Evolutionary conservation across 2,329 filamentous ascomycete genomes (phyloP).

Genomic region (Colletotrichum limetticola): DNA sequence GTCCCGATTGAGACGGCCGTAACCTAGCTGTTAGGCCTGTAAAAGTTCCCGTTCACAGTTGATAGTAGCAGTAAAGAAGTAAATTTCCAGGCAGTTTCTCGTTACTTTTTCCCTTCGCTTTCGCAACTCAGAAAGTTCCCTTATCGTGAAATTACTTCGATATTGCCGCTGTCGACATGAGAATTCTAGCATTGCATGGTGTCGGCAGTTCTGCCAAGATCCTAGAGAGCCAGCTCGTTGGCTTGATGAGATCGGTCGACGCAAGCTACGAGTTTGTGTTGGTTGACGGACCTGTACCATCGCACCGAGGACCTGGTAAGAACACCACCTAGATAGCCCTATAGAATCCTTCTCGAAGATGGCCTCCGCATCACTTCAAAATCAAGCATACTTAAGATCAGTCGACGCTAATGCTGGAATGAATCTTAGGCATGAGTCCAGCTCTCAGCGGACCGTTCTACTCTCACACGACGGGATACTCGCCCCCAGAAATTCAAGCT

Average conservation of each 20-base stretch:
- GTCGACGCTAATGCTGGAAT: not conserved
- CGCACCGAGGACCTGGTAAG: slow-evolving; percentile 28
- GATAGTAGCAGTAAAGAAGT: too few relatives aligned
- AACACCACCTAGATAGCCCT: not conserved
- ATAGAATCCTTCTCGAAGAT: too few relatives aligned
- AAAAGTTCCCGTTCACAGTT: too few relatives aligned
- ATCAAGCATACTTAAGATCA: too few relatives aligned
- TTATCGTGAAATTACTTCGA: not conserved
- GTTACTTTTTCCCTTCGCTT: not conserved
- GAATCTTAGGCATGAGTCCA: slow-evolving; percentile 13
- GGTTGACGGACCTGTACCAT: slow-evolving; percentile 16
- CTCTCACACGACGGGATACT: slow-evolving; percentile 13
- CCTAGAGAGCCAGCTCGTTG: slow-evolving; percentile 15
- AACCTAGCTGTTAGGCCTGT: too few relatives aligned
- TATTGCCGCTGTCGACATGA: slow-evolving; percentile 13
- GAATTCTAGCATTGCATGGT: slow-evolving; percentile 23
- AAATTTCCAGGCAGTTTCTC: not conserved
- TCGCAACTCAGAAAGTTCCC: not conserved
- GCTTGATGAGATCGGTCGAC: slow-evolving; percentile 19
- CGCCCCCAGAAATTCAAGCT: not conserved
- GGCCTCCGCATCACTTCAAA: too few relatives aligned
- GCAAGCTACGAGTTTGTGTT: slow-evolving; percentile 34
- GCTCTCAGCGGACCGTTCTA: slow-evolving; percentile 15
- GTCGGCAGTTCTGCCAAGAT: slow-evolving; percentile 28
- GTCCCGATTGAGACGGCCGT: too few relatives aligned